Evolutionary conservation across 345 rosid species (phyloP), one percentile per base, ranked within the genome.

Genomic region (Camelina hispida): DNA sequence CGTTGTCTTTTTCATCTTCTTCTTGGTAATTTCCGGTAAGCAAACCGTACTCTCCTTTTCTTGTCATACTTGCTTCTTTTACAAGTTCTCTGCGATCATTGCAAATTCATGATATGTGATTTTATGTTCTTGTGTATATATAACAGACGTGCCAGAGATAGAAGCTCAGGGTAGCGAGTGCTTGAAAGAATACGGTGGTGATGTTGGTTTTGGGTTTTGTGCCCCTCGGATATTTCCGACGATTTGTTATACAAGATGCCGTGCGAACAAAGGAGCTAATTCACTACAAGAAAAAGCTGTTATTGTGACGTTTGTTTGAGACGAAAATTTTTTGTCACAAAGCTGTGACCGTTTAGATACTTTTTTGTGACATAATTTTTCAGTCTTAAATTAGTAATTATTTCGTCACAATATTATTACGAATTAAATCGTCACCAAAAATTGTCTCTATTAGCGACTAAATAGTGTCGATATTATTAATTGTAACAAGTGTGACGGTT

Each of bases 121-220:
- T n/a, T 1, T 59, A 40, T 67, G 0, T 61, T 44, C 32, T 68
- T 65, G 37, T 65, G 32, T 30, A 28, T 28, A 28, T 69, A 0
- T 14, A 18, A 66, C 17, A 71, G 67, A 71, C 11, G 50, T 77
- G 56, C 69, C 73, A 4, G 62, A 72, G 73, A 66, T 53, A 52
- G 64, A 78, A 66, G 81, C 69, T 3, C 57, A 71, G 1, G 44
- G 7, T 16, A 25, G 57, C 44, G 0, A 60, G 14, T 78, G 81
- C 44, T 46, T 78, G 56, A 60, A 37, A 72, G 78, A 78, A 72
- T 78, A 78, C 35, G 78, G 78, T 0, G 78, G 81, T 4, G 59
- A 78, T 46, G 81, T 78, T 43, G 81, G 81, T 12, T 78, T 78
- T 15, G 0, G 44, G 6, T 72, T 40, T 46, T 78, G 78, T 53